Percentiles rank a stretch among this genome's conserved stretches.
These are phyloP conservation scores for Hypomyces rosellus DNA, from an alignment of 2,329 filamentous ascomycete species.

Conservation along the genomic window DNA sequence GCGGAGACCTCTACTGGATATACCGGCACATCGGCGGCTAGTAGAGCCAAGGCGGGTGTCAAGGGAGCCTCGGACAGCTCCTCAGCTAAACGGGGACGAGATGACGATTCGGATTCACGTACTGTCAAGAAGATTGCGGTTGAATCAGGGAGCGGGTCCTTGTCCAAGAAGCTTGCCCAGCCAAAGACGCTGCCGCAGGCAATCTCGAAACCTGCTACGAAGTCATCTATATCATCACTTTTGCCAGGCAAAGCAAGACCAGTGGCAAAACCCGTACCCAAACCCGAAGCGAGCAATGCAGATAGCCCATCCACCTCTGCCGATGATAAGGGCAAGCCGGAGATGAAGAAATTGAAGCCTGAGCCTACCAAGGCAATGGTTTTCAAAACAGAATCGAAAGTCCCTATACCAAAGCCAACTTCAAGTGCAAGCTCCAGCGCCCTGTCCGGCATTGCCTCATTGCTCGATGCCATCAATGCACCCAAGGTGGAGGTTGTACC, in stretches of 20 bases:
- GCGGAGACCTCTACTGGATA: slow-evolving; percentile 31
- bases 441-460: slow-evolving; percentile 46
- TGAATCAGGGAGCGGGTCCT: slow-evolving; percentile 30
- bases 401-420: slow-evolving; percentile 21
- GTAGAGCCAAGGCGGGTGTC: slow-evolving; percentile 28
- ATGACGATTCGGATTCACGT: slow-evolving; percentile 35
- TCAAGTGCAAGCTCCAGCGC: slow-evolving; percentile 28
- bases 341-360: slow-evolving; percentile 14
- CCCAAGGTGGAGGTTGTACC: slow-evolving; percentile 33
- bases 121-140: slow-evolving; percentile 38
- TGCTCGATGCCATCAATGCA: slow-evolving; percentile 46
- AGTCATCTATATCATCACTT: slow-evolving; percentile 26
- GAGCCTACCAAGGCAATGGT: slow-evolving; percentile 16
- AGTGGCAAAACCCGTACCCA: slow-evolving; percentile 35
- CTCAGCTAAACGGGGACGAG: slow-evolving; percentile 31
- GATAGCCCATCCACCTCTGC: slow-evolving; percentile 21
- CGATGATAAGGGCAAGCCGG: slow-evolving; percentile 28
- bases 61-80: slow-evolving; percentile 25
- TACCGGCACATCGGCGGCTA: slow-evolving; percentile 33
- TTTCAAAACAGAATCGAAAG: slow-evolving; percentile 25
- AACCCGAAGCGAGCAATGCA: slow-evolving; percentile 24
- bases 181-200: slow-evolving; percentile 27
- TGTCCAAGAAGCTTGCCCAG: slow-evolving; percentile 35
- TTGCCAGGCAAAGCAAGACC: slow-evolving; percentile 45
- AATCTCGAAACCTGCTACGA: slow-evolving; percentile 25